Evolutionary conservation across 371 early-diverging fungal genomes (phyloP), one percentile per base, ranked within the genome.

Genomic region (Dichotomocladium elegans): DNA sequence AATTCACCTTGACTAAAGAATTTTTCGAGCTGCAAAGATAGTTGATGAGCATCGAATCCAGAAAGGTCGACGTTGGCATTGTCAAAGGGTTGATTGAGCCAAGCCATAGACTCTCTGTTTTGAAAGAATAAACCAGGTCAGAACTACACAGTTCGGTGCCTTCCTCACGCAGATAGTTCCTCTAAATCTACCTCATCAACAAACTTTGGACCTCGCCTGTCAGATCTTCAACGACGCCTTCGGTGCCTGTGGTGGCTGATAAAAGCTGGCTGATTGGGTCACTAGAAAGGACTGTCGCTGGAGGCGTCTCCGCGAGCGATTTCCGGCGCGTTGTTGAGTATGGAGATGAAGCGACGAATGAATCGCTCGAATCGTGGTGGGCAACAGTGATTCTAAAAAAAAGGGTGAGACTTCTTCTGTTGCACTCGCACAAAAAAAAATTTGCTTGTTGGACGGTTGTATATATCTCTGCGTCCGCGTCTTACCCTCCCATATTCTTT

Each of bases 151-250:
- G 42, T 14, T 10, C 24, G n/a, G 15, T 46, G 26, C 30, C 17
- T 5, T 24, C 47, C 10, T 24, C 9, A 41, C 27, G 46, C 4
- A 12, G 12, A 19, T 40, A 9, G 17, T 24, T 37, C 31, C 15
- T 17, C 6, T 29, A 26, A 15, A 14, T 29, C 12, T 48, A 74
- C 75, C 70, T 68, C 59, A 74, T 60, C 69, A 74, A 64, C 15
- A 70, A 47, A 27, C 70, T 69, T 47, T 70, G 68, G 12, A 74
- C 70, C 57, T 74, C 75, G 14, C 61, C 61, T 9, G 75, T 74
- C 51, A 74, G 52, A 55, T 74, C 75, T 43, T 74, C 75, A 11
- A 74, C 62, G 12, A 61, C 50, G 0, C 49, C 51, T 21, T 42
- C 28, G 22, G 55, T 26, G 35, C 35, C 40, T 2, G 44, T 42